These are phyloP conservation scores for Carex kokanica DNA, from an alignment of 176 grass and related monocot species.

Conservation along the genomic window DNA sequence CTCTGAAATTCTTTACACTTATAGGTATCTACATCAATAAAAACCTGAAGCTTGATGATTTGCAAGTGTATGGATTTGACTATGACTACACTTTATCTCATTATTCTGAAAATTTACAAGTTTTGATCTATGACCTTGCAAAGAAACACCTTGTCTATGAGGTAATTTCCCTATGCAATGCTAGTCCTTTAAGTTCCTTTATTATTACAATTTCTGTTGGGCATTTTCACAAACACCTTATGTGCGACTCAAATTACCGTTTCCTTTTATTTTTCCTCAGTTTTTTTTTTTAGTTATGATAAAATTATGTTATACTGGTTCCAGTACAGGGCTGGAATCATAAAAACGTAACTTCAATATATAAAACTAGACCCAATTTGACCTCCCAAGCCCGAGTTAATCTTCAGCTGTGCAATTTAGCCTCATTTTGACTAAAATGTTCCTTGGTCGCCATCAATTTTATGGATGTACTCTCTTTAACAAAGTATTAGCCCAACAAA, in stretches of 20 bases:
- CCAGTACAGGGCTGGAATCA: neutral
- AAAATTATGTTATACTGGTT: neutral
- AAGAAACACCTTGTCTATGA: slow-evolving; percentile 89
- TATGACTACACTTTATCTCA: slow-evolving; percentile 93
- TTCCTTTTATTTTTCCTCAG: neutral
- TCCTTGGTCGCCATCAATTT: neutral
- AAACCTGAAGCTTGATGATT: slow-evolving; percentile 69
- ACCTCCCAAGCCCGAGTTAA: neutral
- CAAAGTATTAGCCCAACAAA: neutral
- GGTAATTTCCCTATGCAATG: slow-evolving; percentile 37
- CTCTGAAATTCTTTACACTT: neutral
- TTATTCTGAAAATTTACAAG: slow-evolving; percentile 74
- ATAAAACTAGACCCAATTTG: neutral
- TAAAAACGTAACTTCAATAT: neutral
- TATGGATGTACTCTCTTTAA: neutral
- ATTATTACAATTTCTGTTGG: neutral
- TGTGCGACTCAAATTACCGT: neutral
- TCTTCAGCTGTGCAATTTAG: neutral
- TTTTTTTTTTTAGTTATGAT: neutral
- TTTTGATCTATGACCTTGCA: slow-evolving; percentile 86
- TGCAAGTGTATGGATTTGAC: slow-evolving; percentile 97
- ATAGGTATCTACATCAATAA: slow-evolving; percentile 92
- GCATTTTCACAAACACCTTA: neutral
- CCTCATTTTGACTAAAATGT: neutral
- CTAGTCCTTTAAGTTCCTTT: neutral